phyloP scores from a whole-genome alignment of 306 rosid species.

The Prunus mongolica region DNA sequence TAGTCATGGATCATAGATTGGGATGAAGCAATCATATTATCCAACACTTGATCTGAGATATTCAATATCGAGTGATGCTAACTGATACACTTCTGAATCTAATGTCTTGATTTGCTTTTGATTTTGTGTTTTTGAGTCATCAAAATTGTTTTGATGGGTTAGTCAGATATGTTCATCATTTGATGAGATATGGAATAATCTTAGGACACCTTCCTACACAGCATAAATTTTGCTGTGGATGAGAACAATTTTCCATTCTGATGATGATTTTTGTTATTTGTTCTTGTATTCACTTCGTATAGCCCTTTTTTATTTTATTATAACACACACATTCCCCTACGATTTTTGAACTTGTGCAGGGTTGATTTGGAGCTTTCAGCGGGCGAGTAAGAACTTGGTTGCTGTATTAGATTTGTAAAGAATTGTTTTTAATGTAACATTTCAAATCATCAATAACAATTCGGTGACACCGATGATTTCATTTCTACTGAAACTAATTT shows the following conservation, averaged over 20 bases:
- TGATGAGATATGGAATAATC: conserved; percentile 36
- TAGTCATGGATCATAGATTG: not conserved
- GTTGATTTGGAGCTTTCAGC: too few relatives aligned
- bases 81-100: conserved; percentile 34
- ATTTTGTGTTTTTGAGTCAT: not conserved
- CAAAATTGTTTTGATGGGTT: not conserved
- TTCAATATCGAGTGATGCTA: conserved; percentile 28
- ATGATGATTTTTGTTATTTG: conserved; percentile 17
- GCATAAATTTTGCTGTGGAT: conserved; percentile 30
- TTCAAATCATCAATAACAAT: too few relatives aligned
- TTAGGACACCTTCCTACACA: conserved; percentile 56
- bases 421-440: too few relatives aligned
- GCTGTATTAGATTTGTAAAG: too few relatives aligned
- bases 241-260: conserved; percentile 42
- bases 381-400: too few relatives aligned
- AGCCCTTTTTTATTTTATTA: too few relatives aligned
- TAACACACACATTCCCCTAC: too few relatives aligned
- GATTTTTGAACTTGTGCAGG: too few relatives aligned
- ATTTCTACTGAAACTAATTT: too few relatives aligned
- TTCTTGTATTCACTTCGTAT: too few relatives aligned
- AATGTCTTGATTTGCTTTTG: too few relatives aligned
- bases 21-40: conserved; percentile 39
- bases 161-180: not conserved
- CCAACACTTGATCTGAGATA: conserved; percentile 55
- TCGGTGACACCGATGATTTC: too few relatives aligned